phyloP scores from a whole-genome alignment of 2,329 filamentous ascomycete genomes.

The Ophiostoma himal-ulmi region DNA sequence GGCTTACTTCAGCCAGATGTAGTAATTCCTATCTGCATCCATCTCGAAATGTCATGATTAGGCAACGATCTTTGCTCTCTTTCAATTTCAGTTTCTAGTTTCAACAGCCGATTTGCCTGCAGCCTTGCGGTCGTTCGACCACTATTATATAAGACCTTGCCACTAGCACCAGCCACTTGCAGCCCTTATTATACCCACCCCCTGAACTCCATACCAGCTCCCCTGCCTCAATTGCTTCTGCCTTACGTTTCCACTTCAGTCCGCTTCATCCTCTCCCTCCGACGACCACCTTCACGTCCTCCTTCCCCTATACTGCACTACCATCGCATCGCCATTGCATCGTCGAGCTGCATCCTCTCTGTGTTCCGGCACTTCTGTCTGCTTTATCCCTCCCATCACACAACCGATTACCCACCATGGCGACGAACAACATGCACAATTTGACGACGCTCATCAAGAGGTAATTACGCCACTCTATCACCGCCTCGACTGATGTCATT shows the following conservation, averaged over 20 bases:
- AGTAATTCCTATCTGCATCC: background rate
- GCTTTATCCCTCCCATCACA: background rate
- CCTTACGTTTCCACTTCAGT: conserved; percentile 10
- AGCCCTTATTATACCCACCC: conserved; percentile 6
- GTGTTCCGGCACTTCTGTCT: background rate
- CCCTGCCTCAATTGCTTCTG: conserved; percentile 6
- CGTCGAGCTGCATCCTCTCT: background rate
- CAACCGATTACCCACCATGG: conserved; percentile 48
- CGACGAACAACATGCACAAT: conserved; percentile 85
- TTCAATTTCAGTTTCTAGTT: background rate
- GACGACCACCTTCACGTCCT: background rate
- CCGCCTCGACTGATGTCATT: conserved; percentile 18
- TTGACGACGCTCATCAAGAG: conserved; percentile 96
- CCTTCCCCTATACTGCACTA: background rate
- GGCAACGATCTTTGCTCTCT: background rate
- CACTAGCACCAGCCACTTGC: conserved; percentile 8
- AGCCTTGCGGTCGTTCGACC: conserved; percentile 5
- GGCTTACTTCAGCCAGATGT: conserved; percentile 10
- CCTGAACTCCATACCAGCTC: conserved; percentile 10
- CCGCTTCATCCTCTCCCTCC: conserved; percentile 7
- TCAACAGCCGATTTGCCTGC: background rate
- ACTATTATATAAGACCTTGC: background rate
- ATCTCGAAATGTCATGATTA: background rate
- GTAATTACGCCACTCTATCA: conserved; percentile 48
- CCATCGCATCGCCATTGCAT: background rate